A percentile compares a stretch with the other conserved stretches of the same genome.
Evolutionary conservation across 2,329 filamentous ascomycete species (phyloP).

Genomic region (Neofusicoccum ribis): DNA sequence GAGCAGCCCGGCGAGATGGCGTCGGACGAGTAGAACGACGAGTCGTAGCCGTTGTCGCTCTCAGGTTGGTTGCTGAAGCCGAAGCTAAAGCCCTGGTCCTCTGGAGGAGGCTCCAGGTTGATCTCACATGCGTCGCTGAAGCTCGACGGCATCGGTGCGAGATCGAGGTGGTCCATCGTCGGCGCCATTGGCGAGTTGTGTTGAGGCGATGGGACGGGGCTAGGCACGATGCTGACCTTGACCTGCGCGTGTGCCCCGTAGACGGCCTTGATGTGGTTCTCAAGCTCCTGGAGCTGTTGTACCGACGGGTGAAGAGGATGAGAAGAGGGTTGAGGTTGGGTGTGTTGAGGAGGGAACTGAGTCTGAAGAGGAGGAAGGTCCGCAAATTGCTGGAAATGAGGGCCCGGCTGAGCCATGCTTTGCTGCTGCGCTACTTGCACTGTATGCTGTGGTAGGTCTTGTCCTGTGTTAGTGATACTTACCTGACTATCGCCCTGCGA

Average conservation of each 20-base stretch:
- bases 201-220: constrained; percentile 53
- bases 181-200: constrained; percentile 29
- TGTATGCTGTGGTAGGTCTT: constrained; percentile 67
- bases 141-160: constrained; percentile 58
- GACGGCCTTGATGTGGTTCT: constrained; percentile 46
- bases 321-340: constrained; percentile 35
- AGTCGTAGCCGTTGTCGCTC: constrained; percentile 49
- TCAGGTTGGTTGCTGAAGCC: constrained; percentile 40
- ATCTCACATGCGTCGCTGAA: constrained; percentile 56
- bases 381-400: constrained; percentile 39
- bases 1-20: constrained; percentile 46
- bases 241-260: constrained; percentile 45
- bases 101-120: constrained; percentile 43
- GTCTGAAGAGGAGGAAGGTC: constrained; percentile 12
- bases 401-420: constrained; percentile 77
- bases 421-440: constrained; percentile 91
- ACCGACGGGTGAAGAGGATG: constrained; percentile 38
- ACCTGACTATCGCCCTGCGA: constrained; percentile 53
- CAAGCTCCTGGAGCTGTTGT: constrained; percentile 43
- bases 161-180: constrained; percentile 50
- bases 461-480: constrained; percentile 62
- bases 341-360: constrained; percentile 25
- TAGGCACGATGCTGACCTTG: constrained; percentile 54
- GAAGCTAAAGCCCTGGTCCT: constrained; percentile 34
- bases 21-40: constrained; percentile 54